Evolutionary conservation across 345 rosid species (phyloP).

Genomic region (Rhizophora mangle): DNA sequence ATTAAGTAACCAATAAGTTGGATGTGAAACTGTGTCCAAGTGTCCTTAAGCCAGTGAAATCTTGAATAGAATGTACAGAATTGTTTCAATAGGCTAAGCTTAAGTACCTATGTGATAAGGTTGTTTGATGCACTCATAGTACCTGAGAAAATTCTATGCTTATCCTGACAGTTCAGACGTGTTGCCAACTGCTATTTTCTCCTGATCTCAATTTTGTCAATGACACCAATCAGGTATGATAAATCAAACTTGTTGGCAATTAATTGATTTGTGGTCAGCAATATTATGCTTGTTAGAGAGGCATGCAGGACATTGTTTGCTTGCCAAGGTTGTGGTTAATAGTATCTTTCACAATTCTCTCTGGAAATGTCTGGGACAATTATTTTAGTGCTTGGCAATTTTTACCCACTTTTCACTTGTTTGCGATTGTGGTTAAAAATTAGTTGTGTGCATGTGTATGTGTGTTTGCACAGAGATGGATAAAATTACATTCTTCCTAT

Average conservation of each 20-base stretch:
- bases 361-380: background rate
- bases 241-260: background rate
- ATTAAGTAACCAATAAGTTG: background rate
- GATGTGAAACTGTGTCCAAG: background rate
- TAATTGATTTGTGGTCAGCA: background rate
- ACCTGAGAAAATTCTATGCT: slow-evolving; percentile 38
- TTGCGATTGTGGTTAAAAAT: background rate
- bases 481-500: background rate
- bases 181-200: slow-evolving; percentile 96
- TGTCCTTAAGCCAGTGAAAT: background rate
- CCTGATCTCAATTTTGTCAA: slow-evolving; percentile 85
- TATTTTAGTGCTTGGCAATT: background rate
- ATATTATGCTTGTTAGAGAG: background rate
- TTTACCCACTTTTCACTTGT: too few species aligned
- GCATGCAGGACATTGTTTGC: background rate
- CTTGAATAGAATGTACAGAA: background rate
- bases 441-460: background rate
- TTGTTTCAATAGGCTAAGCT: background rate
- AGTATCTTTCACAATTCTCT: background rate
- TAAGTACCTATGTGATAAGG: background rate
- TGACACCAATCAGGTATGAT: slow-evolving; percentile 89
- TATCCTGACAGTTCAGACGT: slow-evolving; percentile 92
- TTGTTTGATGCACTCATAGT: background rate
- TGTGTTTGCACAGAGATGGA: background rate
- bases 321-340: background rate